Evolutionary conservation across 352 stramenopile genomes (phyloP).

Genomic region (Thalassiosira exigua): DNA sequence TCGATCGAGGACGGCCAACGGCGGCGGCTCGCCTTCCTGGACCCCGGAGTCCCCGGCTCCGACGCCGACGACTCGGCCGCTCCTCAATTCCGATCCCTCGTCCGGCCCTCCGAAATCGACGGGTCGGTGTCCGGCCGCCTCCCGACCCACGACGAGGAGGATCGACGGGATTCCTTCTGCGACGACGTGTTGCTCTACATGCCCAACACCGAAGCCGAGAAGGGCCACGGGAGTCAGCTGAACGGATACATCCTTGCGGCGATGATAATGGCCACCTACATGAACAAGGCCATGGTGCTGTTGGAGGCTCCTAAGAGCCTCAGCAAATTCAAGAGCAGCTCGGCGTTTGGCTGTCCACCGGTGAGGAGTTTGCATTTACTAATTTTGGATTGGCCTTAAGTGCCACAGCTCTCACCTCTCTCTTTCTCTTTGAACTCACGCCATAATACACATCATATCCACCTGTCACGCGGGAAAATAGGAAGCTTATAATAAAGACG

Average conservation of each 20-base stretch:
- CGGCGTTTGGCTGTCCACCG: slow-evolving; percentile 47
- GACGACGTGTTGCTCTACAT: slow-evolving; percentile 45
- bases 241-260: slow-evolving; percentile 48
- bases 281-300: slow-evolving; percentile 41
- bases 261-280: slow-evolving; percentile 36
- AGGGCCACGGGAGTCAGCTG: slow-evolving; percentile 43
- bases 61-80: too few relatives aligned
- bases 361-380: background rate
- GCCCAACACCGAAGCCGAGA: slow-evolving; percentile 20
- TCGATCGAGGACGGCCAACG: too few relatives aligned
- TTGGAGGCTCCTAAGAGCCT: slow-evolving; percentile 24
- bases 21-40: too few relatives aligned
- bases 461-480: background rate
- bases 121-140: background rate
- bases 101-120: background rate
- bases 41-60: too few relatives aligned
- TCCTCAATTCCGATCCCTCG: too few relatives aligned
- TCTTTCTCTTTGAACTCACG: background rate
- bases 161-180: slow-evolving; percentile 13
- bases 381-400: background rate
- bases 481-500: too few relatives aligned
- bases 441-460: background rate
- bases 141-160: background rate
- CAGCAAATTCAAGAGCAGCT: slow-evolving; percentile 24
- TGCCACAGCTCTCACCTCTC: background rate